Conservation (phyloP, 805 yeast species). For the Metschnikowia cerradonensis region DNA sequence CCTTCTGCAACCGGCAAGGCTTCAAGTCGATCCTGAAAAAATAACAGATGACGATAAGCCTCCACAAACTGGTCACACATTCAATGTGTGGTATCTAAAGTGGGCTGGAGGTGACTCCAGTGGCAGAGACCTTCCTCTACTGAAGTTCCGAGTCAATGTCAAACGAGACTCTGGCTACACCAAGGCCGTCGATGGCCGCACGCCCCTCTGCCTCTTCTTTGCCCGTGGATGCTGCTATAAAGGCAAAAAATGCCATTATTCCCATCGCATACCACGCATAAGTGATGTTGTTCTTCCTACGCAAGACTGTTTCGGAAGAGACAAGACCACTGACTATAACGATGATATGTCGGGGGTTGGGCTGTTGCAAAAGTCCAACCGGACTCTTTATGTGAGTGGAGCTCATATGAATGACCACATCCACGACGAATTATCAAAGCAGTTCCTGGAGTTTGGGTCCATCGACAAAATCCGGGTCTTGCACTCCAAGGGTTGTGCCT, state of each 20-base stretch:
- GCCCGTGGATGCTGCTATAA: conserved; percentile 84
- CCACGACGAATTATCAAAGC: conserved; percentile 34
- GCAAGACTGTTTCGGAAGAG: conserved; percentile 90
- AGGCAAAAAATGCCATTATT: conserved; percentile 71
- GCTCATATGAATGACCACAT: conserved; percentile 36
- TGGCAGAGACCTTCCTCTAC: conserved; percentile 39
- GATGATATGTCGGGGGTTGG: conserved; percentile 97
- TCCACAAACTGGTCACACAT: conserved; percentile 73
- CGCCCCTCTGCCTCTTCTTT: conserved; percentile 73
- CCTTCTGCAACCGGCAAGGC: conserved; percentile 52
- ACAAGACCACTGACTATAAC: conserved; percentile 71
- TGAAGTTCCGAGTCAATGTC: conserved; percentile 59
- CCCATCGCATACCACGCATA: conserved; percentile 70
- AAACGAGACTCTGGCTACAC: conserved; percentile 72
- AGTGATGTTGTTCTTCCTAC: conserved; percentile 58
- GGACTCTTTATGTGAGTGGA: conserved; percentile 75
- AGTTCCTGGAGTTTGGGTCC: conserved; percentile 73
- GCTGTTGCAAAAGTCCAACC: conserved; percentile 61
- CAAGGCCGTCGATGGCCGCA: conserved; percentile 47
- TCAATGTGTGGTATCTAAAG: conserved; percentile 83
- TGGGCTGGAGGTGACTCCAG: conserved; percentile 77
- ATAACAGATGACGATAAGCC: conserved; percentile 60
- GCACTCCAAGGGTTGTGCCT: conserved; percentile 65
- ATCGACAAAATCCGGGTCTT: conserved; percentile 64
- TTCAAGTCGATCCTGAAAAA: conserved; percentile 64